Percentiles rank a stretch among this genome's conserved stretches.
Conservation (phyloP, 441 rosid species). For the Erodium trifolium region DNA sequence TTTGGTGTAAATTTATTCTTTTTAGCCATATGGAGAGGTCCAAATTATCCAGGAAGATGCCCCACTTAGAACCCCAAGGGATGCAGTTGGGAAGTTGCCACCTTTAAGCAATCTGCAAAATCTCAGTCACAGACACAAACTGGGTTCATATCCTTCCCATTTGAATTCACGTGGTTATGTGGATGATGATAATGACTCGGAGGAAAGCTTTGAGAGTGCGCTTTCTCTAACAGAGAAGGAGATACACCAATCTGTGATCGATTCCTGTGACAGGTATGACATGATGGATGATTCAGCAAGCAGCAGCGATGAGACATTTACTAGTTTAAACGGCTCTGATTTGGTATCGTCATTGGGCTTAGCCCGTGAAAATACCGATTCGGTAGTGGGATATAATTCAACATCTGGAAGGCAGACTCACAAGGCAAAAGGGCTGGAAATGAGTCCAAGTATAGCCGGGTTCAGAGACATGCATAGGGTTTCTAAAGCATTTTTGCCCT, state of each 20-base stretch:
- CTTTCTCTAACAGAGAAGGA: conserved; percentile 58
- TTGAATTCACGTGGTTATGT: conserved; percentile 26
- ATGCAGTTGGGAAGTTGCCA: conserved; percentile 53
- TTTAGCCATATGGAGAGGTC: conserved; percentile 74
- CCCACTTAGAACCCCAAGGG: conserved; percentile 69
- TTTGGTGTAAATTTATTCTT: conserved; percentile 17
- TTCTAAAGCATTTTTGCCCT: conserved; percentile 75
- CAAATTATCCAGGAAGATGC: conserved; percentile 76
- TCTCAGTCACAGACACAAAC: conserved; percentile 16
- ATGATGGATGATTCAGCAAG: conserved; percentile 20
- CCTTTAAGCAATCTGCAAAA: conserved; percentile 35
- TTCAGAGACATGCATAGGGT: conserved; percentile 36
- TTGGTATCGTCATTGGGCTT: conserved; percentile 17
- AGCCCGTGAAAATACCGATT: conserved; percentile 26
- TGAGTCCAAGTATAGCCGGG: conserved; percentile 23
- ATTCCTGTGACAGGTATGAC: conserved; percentile 27
- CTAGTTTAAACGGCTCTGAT: conserved; percentile 20
- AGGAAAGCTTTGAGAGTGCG: conserved; percentile 69
- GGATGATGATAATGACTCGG: conserved; percentile 45
- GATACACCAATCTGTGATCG: conserved; percentile 56
- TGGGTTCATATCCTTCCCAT: conserved; percentile 28
- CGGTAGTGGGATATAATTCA: conserved; percentile 23
- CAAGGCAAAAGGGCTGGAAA: conserved; percentile 27
- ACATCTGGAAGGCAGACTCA: conserved; percentile 24
- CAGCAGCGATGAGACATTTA: conserved; percentile 26